These are phyloP conservation scores for Aspergillus wentii DNA, from an alignment of 495 filamentous ascomycete genomes.

Conservation along the genomic window DNA sequence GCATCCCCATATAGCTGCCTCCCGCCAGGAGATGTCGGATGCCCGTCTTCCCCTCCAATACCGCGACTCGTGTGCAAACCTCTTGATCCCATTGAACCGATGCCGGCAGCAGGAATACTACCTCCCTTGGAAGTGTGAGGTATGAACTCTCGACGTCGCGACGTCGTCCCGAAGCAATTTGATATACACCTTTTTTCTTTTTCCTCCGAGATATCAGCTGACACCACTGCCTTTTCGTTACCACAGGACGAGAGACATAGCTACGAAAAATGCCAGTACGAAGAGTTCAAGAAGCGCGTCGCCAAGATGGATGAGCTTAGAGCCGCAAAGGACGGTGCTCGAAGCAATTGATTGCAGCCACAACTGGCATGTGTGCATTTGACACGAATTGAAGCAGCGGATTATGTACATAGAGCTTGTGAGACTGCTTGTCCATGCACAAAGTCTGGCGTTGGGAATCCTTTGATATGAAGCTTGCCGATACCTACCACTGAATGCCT, in stretches of 20 bases:
- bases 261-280: conserved; percentile 99
- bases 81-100: conserved; percentile 90
- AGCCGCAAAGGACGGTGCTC: conserved; percentile 75
- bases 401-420: conserved; percentile 45
- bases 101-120: conserved; percentile 92
- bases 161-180: neutral
- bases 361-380: conserved; percentile 13
- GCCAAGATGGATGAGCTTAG: conserved; percentile 97
- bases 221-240: neutral
- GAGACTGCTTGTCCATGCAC: conserved; percentile 35
- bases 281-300: conserved; percentile 96
- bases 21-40: conserved; percentile 86
- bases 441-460: conserved; percentile 33
- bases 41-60: conserved; percentile 86
- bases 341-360: conserved; percentile 68
- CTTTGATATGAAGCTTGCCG: conserved; percentile 12
- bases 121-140: conserved; percentile 96
- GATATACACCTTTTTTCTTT: conserved; percentile 3
- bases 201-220: too few species aligned
- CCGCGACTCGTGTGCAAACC: conserved; percentile 88
- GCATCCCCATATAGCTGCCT: conserved; percentile 50
- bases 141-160: conserved; percentile 38
- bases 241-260: conserved; percentile 84
- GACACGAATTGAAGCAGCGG: conserved; percentile 21
- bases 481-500: conserved; percentile 5